These are phyloP conservation scores for Spathaspora girioi DNA, from an alignment of 805 yeast species.

Conservation along the genomic window DNA sequence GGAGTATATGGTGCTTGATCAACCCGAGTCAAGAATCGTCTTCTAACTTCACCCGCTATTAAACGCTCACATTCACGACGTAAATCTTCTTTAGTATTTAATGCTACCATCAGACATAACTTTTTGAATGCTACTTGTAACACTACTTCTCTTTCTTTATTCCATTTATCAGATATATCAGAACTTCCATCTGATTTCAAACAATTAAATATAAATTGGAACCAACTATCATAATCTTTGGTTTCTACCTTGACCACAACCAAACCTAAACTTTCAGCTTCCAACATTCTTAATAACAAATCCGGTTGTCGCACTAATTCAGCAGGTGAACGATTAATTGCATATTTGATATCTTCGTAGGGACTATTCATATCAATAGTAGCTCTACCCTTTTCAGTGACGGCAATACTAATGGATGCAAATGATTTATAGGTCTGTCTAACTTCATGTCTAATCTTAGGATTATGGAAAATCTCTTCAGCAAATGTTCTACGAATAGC, in stretches of 20 bases:
- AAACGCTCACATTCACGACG: constrained; percentile 71
- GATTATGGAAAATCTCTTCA: constrained; percentile 77
- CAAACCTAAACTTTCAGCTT: constrained; percentile 81
- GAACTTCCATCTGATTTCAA: constrained; percentile 77
- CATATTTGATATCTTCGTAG: constrained; percentile 88
- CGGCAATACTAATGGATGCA: constrained; percentile 66
- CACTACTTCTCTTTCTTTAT: constrained; percentile 63
- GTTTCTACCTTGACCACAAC: constrained; percentile 60
- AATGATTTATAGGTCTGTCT: constrained; percentile 59
- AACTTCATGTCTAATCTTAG: constrained; percentile 69
- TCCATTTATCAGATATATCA: constrained; percentile 77
- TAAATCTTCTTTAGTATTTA: constrained; percentile 79
- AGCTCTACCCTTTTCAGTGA: constrained; percentile 70
- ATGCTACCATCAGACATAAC: constrained; percentile 61
- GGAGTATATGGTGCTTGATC: constrained; percentile 96
- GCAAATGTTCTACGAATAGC: constrained; percentile 75
- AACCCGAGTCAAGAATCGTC: constrained; percentile 61
- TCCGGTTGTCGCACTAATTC: constrained; percentile 77
- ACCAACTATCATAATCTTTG: constrained; percentile 42
- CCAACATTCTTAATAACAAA: constrained; percentile 80
- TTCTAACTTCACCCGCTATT: constrained; percentile 67
- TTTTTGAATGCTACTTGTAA: constrained; percentile 65
- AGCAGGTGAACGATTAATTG: constrained; percentile 73
- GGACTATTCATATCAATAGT: constrained; percentile 78
- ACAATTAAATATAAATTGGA: constrained; percentile 39